phyloP scores from a whole-genome alignment of 2,329 filamentous ascomycete genomes.

The Thielaviopsis euricoi region DNA sequence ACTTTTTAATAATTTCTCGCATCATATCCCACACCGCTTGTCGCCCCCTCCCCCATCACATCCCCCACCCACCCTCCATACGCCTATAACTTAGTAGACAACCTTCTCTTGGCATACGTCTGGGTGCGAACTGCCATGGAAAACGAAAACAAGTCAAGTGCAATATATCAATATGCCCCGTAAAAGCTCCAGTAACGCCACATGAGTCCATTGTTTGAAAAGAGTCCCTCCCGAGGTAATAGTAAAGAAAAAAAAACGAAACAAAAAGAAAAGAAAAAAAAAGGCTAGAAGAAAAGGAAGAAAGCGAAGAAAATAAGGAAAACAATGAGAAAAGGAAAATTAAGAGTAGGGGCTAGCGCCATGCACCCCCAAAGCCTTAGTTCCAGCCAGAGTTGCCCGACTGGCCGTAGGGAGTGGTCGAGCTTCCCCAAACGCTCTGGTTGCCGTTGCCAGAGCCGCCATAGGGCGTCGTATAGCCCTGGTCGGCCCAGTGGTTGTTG shows the following conservation, averaged over 20 bases:
- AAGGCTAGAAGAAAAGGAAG: neutral
- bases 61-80: no score
- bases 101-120: no score
- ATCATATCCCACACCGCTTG: no score
- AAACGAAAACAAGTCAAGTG: no score
- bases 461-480: slow-evolving; percentile 56
- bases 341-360: neutral
- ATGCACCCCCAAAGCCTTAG: neutral
- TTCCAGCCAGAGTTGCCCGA: slow-evolving; percentile 14
- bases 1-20: no score
- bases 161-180: no score
- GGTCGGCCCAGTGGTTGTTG: slow-evolving; percentile 39
- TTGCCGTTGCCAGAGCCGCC: slow-evolving; percentile 37
- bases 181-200: no score
- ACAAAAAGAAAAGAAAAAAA: slow-evolving; percentile 3
- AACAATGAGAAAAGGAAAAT: neutral
- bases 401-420: slow-evolving; percentile 27
- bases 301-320: neutral
- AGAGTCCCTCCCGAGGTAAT: no score
- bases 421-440: slow-evolving; percentile 46
- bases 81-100: no score
- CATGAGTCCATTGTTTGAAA: no score
- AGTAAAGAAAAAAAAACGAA: neutral
- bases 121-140: no score
- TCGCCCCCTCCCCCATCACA: no score